Evolutionary conservation across 345 rosid species (phyloP), one percentile per base, ranked within the genome.

Genomic region (Corymbia maculata): DNA sequence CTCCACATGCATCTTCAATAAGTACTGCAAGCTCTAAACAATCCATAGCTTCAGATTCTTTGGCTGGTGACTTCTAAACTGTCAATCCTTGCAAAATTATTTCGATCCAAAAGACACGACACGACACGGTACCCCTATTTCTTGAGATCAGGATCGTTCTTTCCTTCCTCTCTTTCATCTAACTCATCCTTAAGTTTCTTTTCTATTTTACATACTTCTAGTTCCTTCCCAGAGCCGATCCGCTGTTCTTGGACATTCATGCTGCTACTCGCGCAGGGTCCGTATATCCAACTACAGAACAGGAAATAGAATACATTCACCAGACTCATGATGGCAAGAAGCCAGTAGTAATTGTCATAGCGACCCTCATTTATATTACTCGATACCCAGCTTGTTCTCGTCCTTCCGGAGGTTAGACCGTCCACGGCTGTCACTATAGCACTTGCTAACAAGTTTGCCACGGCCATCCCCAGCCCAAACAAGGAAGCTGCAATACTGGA

Each of bases 271-370:
- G 88, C 90, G 86, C 92, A 90, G 88, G 97, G 96, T 91, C 98
- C 98, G 90, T 95, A 97, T 53, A 94, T 92, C 99, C 97, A 93
- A 86, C 97, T 93, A 87, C 99, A 97, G 11, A 93, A 42, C 36
- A 91, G 32, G 91, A 92, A 97, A 82, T 97, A 97, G 1, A 95
- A 86, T 89, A 95, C 85, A 90, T 96, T 97, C 85, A 94, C 61
- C 90, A 88, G 89, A 82, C 96, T 93, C 93, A 94, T 82, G 30
- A 90, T 68, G 13, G 95, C 95, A 1, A 96, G 96, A 87, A 96
- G 86, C 96, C 96, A 96, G 57, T 95, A 97, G 91, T 94, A 97
- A 68, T 94, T 91, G 92, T 97, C 96, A 68, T 94, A 95, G 85
- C 90, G 97, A 66, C 95, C 97, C 89, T 91, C 92, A 90, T 97